phyloP scores from a whole-genome alignment of 768 basidiomycete genomes.

The Gelatoporia subvermispora region DNA sequence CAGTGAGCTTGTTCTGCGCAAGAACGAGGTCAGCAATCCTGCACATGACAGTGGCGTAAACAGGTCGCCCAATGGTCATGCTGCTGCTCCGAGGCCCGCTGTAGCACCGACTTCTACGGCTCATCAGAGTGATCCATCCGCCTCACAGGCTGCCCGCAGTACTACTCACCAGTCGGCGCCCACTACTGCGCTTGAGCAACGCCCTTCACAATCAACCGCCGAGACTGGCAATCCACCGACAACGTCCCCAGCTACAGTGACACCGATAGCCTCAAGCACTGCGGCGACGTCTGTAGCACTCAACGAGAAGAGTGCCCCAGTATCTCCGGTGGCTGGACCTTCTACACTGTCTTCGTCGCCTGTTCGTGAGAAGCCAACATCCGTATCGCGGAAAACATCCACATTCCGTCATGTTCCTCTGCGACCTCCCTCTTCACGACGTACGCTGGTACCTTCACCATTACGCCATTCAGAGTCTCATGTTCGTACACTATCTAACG shows the following conservation, averaged over 20 bases:
- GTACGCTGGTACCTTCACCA: slow-evolving; percentile 29
- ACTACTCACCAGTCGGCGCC: too few species aligned
- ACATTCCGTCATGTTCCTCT: slow-evolving; percentile 51
- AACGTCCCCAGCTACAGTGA: slow-evolving; percentile 1
- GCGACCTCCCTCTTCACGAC: slow-evolving; percentile 18
- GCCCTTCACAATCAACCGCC: too few species aligned
- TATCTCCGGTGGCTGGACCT: slow-evolving; percentile 13
- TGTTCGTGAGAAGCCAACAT: slow-evolving; percentile 4
- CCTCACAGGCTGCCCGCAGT: too few species aligned
- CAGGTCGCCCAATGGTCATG: slow-evolving; percentile 4
- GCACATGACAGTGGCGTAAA: slow-evolving; percentile 7
- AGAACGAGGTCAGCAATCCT: slow-evolving; percentile 6
- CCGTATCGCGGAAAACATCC: slow-evolving; percentile 34
- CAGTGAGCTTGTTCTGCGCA: slow-evolving; percentile 15
- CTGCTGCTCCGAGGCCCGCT: slow-evolving; percentile 10
- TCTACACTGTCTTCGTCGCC: slow-evolving; percentile 8
- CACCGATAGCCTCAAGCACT: slow-evolving; percentile 10
- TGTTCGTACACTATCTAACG: slow-evolving; percentile 12
- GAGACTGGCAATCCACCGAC: slow-evolving; percentile 1
- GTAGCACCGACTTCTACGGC: neutral
- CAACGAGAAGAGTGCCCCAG: neutral
- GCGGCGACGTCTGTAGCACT: neutral
- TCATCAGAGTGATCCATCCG: too few species aligned
- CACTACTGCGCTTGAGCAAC: too few species aligned
- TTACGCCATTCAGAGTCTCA: slow-evolving; percentile 26